Base-by-base conservation (phyloP, 192 early-diverging fungal species). In the Podila epigama region DNA sequence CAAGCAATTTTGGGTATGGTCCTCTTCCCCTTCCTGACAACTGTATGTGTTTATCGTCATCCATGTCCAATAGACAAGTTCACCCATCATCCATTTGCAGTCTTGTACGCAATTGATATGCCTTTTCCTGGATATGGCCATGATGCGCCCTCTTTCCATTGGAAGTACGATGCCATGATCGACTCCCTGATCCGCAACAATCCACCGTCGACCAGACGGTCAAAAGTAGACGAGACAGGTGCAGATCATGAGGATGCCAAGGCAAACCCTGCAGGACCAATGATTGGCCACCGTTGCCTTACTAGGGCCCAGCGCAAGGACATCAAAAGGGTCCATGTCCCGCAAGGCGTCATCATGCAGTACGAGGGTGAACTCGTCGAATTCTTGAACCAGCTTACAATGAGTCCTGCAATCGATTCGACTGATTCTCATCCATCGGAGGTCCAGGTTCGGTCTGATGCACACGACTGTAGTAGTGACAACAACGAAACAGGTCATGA, bases 251-350 rank as follows among this genome's bases (percentile, higher is more conserved):
- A 61, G 13, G 37, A 12, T 1, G 16, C 36, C 13, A 10, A 51
- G 13, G 12, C 32, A 15, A 4, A 41, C 13, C 9, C 57, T 22
- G 6, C 27, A 29, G 35, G 8, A 1, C 62, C 48, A 15, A 25
- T 36, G 31, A 66, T 66, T 15, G 56, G 60, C 4, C 61, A 68
- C 52, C 68, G 42, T 54, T 33, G 61, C 34, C 50, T 84, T 32
- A 68, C 71, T 16, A 70, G 81, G 37, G 64, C 75, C 18, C 67
- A 80, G 20, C 72, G 83, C 5, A 77, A 81, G 34, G 68, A 84
- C 41, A 70, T 87, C n/a, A 85, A 81, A 37, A 82, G 75, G 51
- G 60, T 72, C 13, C 83, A 87, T 66, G 72, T 86, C 12, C 83
- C 86, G n/a, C 51, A 84, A 57, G 81, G 82, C 0, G 39, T 85